Conservation (phyloP, 768 basidiomycete species). For the Paxillus ammoniavirescens region DNA sequence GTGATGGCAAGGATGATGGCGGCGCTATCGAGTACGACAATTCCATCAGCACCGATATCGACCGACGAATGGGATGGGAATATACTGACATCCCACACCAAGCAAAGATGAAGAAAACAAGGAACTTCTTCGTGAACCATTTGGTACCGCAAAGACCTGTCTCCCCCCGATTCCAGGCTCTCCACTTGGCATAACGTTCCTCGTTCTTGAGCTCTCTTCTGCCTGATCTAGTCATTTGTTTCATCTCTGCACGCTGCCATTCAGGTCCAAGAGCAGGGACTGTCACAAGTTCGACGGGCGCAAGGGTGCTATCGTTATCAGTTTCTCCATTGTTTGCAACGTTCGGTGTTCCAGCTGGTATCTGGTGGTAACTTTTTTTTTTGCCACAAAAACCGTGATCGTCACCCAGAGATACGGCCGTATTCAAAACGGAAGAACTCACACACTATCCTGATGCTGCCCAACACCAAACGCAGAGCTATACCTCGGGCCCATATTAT, state of each 20-base stretch:
- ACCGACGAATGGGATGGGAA: not conserved
- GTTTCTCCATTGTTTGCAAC: constrained; percentile 36
- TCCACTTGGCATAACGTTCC: constrained; percentile 58
- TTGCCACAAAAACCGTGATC: constrained; percentile 4
- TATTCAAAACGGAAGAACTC: constrained; percentile 20
- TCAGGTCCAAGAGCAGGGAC: constrained; percentile 90
- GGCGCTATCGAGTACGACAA: constrained; percentile 38
- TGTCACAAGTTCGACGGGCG: constrained; percentile 83
- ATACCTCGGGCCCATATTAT: constrained; percentile 80
- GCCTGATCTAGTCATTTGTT: constrained; percentile 70
- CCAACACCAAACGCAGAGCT: constrained; percentile 55
- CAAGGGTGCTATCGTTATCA: constrained; percentile 32
- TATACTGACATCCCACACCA: constrained; percentile 52
- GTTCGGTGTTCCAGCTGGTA: constrained; percentile 30
- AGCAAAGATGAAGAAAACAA: constrained; percentile 69
- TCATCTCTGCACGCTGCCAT: constrained; percentile 81
- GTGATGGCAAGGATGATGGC: constrained; percentile 74
- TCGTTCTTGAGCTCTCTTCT: constrained; percentile 61
- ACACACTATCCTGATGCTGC: constrained; percentile 46
- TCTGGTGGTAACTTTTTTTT: constrained; percentile 42
- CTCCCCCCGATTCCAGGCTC: constrained; percentile 75
- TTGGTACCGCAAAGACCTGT: constrained; percentile 71
- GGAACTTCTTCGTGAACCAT: constrained; percentile 70
- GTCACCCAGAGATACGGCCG: constrained; percentile 1
- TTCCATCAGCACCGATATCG: constrained; percentile 3